phyloP scores from a whole-genome alignment of 441 rosid genomes.

The Populus hybrid region DNA sequence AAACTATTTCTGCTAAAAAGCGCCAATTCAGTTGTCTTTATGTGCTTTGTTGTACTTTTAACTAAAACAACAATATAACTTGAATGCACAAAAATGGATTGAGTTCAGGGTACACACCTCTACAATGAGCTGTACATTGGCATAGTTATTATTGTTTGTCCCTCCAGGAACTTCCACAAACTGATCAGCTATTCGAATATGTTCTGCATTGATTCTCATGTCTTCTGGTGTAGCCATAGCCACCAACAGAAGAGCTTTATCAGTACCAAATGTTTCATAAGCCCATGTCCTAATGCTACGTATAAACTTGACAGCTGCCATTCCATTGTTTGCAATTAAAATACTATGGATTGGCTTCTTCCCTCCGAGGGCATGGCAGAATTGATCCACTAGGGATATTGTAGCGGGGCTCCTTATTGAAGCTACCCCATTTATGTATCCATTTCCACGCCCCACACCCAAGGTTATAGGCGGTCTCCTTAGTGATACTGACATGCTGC shows the following conservation, averaged over 20 bases:
- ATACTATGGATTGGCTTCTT: slow-evolving; percentile 85
- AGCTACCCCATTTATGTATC: slow-evolving; percentile 50
- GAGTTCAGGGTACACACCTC: slow-evolving; percentile 59
- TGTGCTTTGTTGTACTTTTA: neutral
- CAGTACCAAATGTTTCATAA: slow-evolving; percentile 96
- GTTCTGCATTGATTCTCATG: slow-evolving; percentile 99
- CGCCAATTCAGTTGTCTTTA: neutral
- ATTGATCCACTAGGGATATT: slow-evolving; percentile 67
- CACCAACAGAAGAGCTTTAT: slow-evolving; percentile 91
- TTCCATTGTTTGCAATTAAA: slow-evolving; percentile 96
- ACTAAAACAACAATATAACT: slow-evolving; percentile 14
- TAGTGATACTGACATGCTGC: slow-evolving; percentile 68
- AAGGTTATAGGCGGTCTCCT: slow-evolving; percentile 42
- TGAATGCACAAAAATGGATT: neutral
- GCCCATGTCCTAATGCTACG: slow-evolving; percentile 98
- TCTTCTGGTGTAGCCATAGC: slow-evolving; percentile 99
- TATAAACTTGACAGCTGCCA: slow-evolving; percentile 99
- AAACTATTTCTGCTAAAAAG: neutral
- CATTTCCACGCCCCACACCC: slow-evolving; percentile 49
- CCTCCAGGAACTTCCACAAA: slow-evolving; percentile 99
- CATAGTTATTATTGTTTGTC: slow-evolving; percentile 98
- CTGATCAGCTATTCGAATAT: slow-evolving; percentile 98
- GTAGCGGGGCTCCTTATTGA: slow-evolving; percentile 61
- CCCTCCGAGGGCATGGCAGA: slow-evolving; percentile 87
- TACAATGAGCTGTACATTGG: slow-evolving; percentile 97